phyloP scores from a whole-genome alignment of 2,329 filamentous ascomycete species.

The Verticillium nonalfalfae region DNA sequence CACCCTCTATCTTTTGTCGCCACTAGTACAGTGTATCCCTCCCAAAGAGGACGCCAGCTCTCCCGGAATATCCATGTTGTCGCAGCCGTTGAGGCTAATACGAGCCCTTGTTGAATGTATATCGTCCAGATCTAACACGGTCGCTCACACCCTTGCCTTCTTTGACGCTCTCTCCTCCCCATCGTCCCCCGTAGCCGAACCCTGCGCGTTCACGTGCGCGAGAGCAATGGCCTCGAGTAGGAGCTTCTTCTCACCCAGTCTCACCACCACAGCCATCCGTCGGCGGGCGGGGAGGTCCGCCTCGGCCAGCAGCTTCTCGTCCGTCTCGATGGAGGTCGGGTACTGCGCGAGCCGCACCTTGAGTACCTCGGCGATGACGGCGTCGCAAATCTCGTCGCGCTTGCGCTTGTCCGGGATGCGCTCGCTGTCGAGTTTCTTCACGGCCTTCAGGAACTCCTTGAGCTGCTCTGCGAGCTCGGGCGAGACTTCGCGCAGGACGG shows the following conservation, averaged over 20 bases:
- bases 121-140: slow-evolving; percentile 13
- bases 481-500: slow-evolving; percentile 34
- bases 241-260: slow-evolving; percentile 67
- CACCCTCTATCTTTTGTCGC: no score
- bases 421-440: slow-evolving; percentile 35
- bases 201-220: slow-evolving; percentile 18
- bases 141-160: slow-evolving; percentile 14
- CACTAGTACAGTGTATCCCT: no score
- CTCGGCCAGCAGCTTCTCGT: slow-evolving; percentile 27
- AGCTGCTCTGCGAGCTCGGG: slow-evolving; percentile 47
- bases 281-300: slow-evolving; percentile 25
- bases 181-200: slow-evolving; percentile 9
- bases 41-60: no score
- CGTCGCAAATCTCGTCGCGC: slow-evolving; percentile 37
- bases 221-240: slow-evolving; percentile 44
- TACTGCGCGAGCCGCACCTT: slow-evolving; percentile 33
- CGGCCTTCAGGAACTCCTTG: slow-evolving; percentile 39
- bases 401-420: slow-evolving; percentile 41
- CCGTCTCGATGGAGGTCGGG: slow-evolving; percentile 31
- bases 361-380: slow-evolving; percentile 31
- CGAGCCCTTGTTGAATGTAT: background rate
- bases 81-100: background rate
- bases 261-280: slow-evolving; percentile 60
- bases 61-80: no score
- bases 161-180: slow-evolving; percentile 22